phyloP scores from a whole-genome alignment of 1,139 yeast species.

The Arxiozyma slooffiae region DNA sequence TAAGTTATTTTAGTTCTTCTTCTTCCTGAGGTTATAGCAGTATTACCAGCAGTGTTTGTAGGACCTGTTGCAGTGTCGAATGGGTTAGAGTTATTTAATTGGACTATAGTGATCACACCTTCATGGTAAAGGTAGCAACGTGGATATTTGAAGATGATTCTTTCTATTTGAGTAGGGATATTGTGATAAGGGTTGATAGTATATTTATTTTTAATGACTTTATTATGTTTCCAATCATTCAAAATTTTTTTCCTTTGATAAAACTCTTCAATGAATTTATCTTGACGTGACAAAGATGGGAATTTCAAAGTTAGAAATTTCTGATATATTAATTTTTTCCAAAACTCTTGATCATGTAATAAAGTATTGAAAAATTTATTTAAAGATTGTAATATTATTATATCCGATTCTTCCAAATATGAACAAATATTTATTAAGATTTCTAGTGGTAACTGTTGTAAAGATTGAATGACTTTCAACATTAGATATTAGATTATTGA shows the following conservation, averaged over 20 bases:
- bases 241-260: slow-evolving; percentile 37
- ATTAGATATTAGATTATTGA: neutral
- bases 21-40: slow-evolving; percentile 20
- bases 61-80: neutral
- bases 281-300: slow-evolving; percentile 48
- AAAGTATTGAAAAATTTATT: slow-evolving; percentile 45
- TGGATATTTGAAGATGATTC: slow-evolving; percentile 31
- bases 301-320: slow-evolving; percentile 41
- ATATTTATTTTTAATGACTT: slow-evolving; percentile 30
- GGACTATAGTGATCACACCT: slow-evolving; percentile 30
- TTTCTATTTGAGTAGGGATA: slow-evolving; percentile 17
- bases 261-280: slow-evolving; percentile 49
- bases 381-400: slow-evolving; percentile 42
- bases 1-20: slow-evolving; percentile 26
- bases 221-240: slow-evolving; percentile 47
- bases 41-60: neutral
- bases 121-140: slow-evolving; percentile 31
- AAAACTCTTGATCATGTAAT: slow-evolving; percentile 48
- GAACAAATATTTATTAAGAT: slow-evolving; percentile 47
- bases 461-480: neutral
- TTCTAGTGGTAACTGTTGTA: slow-evolving; percentile 45
- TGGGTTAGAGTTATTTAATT: slow-evolving; percentile 9
- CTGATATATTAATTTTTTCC: slow-evolving; percentile 48
- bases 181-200: slow-evolving; percentile 16
- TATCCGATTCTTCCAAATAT: slow-evolving; percentile 46